Evolutionary conservation across 1,284 basidiomycete species (phyloP), one percentile per base, ranked within the genome.

Genomic region (Sporisorium iseilematis-ciliati): DNA sequence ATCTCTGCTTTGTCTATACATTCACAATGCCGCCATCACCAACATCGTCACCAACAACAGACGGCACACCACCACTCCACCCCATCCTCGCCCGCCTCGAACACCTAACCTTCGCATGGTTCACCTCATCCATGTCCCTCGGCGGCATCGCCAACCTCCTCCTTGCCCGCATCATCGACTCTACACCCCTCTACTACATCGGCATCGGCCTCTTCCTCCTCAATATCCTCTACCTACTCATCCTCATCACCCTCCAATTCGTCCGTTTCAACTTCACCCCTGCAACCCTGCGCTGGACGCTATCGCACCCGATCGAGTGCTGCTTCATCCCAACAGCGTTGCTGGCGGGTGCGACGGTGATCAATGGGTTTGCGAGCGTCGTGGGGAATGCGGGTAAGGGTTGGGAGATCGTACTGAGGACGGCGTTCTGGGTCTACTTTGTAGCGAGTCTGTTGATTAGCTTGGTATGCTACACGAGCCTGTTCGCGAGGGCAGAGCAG

Each of bases 21-120:
- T 4, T 52, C 40, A 42, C 25, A 7, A 40, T 46, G 45, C 10
- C 29, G 26, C 42, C 26, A 23, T 21, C 26, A 23, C 21, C 35
- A 35, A 20, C 46, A 41, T 12, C 51, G 26, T 8, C 56, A 43
- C 31, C 50, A 14, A 23, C 50, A 14, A 23, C 35, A 11, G 35
- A 38, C 35, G 14, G 12, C 35, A 14, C 35, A 12, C 4, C 43
- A 0, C 14, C 43, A 26, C 29, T 4, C 25, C 21, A 26, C 31
- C 25, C 40, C 23, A 51, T 35, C 11, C 31, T 52, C 4, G 14
- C 41, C 4, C 65, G 65, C 5, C 43, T 73, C 1, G 45, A 67
- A 16, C 71, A 68, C 46, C 48, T 69, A 21, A 74, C 71, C 4
- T 69, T 61, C 29, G 66, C 71, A 18, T 74, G 66, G 71, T 74